Evolutionary conservation across 2,329 filamentous ascomycete species (phyloP).

Genomic region (Cordyceps cateniannulata): DNA sequence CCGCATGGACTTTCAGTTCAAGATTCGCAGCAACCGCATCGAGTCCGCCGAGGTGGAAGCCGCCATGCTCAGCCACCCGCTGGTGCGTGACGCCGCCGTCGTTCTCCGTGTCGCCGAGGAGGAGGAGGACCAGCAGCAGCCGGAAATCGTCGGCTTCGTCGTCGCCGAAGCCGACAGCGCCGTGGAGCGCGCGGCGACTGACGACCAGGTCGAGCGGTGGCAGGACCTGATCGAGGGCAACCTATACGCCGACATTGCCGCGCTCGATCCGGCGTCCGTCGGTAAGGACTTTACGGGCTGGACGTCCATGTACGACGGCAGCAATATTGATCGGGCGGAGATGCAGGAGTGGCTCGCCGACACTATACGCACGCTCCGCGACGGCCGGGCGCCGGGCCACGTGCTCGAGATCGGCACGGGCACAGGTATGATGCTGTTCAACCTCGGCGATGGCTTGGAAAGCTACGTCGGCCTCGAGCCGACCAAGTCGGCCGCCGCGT

Average conservation of each 20-base stretch:
- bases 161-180: neutral
- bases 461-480: slow-evolving; percentile 25
- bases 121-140: neutral
- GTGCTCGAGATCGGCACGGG: slow-evolving; percentile 26
- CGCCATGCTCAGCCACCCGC: slow-evolving; percentile 12
- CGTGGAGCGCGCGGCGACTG: slow-evolving; percentile 1
- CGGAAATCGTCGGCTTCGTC: slow-evolving; percentile 13
- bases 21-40: slow-evolving; percentile 25
- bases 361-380: slow-evolving; percentile 19
- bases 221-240: slow-evolving; percentile 15
- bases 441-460: slow-evolving; percentile 16
- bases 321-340: slow-evolving; percentile 19
- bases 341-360: slow-evolving; percentile 29
- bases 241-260: slow-evolving; percentile 15
- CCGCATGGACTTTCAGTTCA: slow-evolving; percentile 23
- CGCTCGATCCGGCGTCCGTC: slow-evolving; percentile 11
- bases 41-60: slow-evolving; percentile 25
- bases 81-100: slow-evolving; percentile 17
- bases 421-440: slow-evolving; percentile 27
- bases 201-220: slow-evolving; percentile 17
- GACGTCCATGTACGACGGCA: slow-evolving; percentile 27
- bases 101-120: slow-evolving; percentile 9
- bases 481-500: slow-evolving; percentile 17
- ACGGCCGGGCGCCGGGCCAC: slow-evolving; percentile 11
- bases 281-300: slow-evolving; percentile 25